Base-by-base conservation (phyloP, 208 protist species). In the Trypanosoma boissoni region DNA sequence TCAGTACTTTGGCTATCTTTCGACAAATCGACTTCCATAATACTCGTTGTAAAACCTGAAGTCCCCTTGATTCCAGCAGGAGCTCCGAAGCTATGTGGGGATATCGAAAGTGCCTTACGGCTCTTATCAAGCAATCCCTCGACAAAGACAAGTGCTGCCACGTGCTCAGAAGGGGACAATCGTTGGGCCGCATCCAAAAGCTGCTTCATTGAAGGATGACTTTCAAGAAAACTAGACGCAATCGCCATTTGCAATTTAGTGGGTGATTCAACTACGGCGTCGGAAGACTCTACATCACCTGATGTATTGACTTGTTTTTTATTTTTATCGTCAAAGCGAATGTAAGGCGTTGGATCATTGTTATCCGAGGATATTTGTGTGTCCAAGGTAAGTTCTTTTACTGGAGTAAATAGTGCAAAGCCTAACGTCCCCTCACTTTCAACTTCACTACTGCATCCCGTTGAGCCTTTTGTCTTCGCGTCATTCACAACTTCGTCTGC, bases 81-180 rank as follows among this genome's bases (percentile, higher is more conserved):
- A 14, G 14, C 61, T 2, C 16, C n/a, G 8, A 52, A 59, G 8
- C 2, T 2, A 4, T 56, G 31, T 5, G 21, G 1, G 8, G 9
- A 27, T 23, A 31, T 3, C 5, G 26, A 8, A 51, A 51, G n/a
- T 29, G 5, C 21, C 18, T 27, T 51, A 23, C 27, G 16, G 42
- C 54, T 54, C 49, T 66, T 58, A 28, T 57, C 69, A 32, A 85
- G 27, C 6, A 92, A 52, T 14, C 77, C 74, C 48, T 92, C 82
- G 4, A 92, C 26, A 37, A 88, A 89, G 0, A 80, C 79, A 23
- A 83, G 58, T 0, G 73, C 79, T 3, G 82, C 70, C 6, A 71
- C 58, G 49, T 86, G 78, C 57, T 86, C 76, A 50, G 16, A 57
- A 8, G 44, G n/a, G 12, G 86, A 73, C 26, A 92, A 69, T 31